phyloP scores from a whole-genome alignment of 2,329 filamentous ascomycete species.

The Paramyrothecium roridum region DNA sequence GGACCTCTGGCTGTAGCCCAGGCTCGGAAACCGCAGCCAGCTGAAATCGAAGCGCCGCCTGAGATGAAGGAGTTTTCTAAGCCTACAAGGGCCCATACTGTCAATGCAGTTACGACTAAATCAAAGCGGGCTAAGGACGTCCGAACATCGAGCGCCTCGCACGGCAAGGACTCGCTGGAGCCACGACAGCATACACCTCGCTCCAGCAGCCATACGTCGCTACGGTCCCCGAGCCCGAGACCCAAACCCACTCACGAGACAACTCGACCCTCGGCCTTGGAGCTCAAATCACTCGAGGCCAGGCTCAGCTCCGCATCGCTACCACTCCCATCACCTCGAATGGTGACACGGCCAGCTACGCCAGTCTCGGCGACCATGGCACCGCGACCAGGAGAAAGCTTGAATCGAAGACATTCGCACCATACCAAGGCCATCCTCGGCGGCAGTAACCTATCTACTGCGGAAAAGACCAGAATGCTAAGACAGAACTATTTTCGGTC shows the following conservation, averaged over 20 bases:
- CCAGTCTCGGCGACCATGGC: conserved; percentile 53
- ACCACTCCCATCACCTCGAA: conserved; percentile 57
- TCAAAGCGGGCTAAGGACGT: conserved; percentile 45
- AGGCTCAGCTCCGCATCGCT: conserved; percentile 66
- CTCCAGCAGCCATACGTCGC: conserved; percentile 13
- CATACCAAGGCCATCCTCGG: conserved; percentile 53
- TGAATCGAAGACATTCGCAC: conserved; percentile 59
- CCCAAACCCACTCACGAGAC: conserved; percentile 30
- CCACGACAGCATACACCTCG: conserved; percentile 21
- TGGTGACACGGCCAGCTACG: conserved; percentile 51
- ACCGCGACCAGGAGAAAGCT: conserved; percentile 42
- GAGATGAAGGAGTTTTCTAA: conserved; percentile 38
- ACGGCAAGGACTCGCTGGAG: conserved; percentile 27
- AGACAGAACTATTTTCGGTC: conserved; percentile 81
- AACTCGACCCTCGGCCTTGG: conserved; percentile 47
- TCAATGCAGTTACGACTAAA: conserved; percentile 47
- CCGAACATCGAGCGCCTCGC: conserved; percentile 42
- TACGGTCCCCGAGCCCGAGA: conserved; percentile 16
- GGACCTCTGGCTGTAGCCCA: conserved; percentile 80
- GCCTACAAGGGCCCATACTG: conserved; percentile 66
- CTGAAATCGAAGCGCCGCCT: conserved; percentile 18
- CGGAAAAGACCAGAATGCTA: conserved; percentile 69
- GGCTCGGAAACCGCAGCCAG: conserved; percentile 66
- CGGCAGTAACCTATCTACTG: conserved; percentile 58
- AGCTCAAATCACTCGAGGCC: conserved; percentile 53